A percentile compares a stretch with the other conserved stretches of the same genome.
phyloP scores from a whole-genome alignment of 1,284 basidiomycete species.

The Heterobasidion irregulare region DNA sequence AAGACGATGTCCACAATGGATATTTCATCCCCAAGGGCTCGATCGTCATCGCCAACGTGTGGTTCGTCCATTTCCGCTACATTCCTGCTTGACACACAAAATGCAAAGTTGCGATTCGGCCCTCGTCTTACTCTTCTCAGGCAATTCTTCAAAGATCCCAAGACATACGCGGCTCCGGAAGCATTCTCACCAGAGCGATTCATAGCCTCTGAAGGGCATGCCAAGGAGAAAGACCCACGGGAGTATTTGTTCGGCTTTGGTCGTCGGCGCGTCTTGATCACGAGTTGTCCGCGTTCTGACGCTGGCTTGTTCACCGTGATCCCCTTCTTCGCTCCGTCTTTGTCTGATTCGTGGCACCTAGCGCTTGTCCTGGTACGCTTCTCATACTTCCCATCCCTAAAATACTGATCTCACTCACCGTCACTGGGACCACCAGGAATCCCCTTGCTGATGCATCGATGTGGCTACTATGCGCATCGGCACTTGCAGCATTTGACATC shows the following conservation, averaged over 20 bases:
- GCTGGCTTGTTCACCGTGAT: not conserved
- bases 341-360: not conserved
- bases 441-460: not conserved
- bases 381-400: not conserved
- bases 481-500: not conserved
- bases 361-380: not conserved
- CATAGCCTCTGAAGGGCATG: constrained; percentile 9
- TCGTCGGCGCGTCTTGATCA: constrained; percentile 6
- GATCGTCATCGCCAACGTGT: constrained; percentile 15
- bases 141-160: constrained; percentile 12
- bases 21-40: constrained; percentile 18
- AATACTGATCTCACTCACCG: not conserved
- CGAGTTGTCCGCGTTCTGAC: not conserved
- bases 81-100: too few relatives aligned
- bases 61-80: constrained; percentile 6
- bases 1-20: constrained; percentile 17
- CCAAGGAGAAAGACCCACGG: constrained; percentile 10
- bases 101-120: not conserved
- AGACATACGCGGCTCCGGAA: constrained; percentile 11
- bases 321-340: not conserved
- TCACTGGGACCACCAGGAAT: not conserved
- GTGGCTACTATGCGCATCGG: not conserved
- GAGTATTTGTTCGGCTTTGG: constrained; percentile 15
- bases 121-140: not conserved
- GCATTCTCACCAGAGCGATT: constrained; percentile 13